Evolutionary conservation across 257 asterid genomes (phyloP), one percentile per base, ranked within the genome.

Genomic region (Nemophila menziesii): DNA sequence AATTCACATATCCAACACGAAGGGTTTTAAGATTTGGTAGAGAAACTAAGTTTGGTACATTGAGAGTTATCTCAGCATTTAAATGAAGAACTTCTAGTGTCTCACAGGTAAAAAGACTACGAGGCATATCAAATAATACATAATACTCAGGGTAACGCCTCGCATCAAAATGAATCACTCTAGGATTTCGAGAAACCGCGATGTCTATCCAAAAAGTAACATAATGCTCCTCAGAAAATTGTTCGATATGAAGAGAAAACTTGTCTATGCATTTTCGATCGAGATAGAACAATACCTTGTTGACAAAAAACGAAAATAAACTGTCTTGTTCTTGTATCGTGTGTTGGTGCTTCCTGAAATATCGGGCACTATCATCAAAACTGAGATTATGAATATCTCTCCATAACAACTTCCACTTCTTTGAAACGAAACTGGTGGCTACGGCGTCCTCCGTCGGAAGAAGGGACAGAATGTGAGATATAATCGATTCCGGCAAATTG

Each of bases 371-470:
- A 33, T 43, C 55, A 37, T 0, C 20, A 14, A 9, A n/a, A n/a
- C n/a, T n/a, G n/a, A n/a, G n/a, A n/a, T n/a, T n/a, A n/a, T n/a
- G n/a, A n/a, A n/a, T n/a, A n/a, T n/a, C n/a, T n/a, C n/a, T n/a
- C n/a, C n/a, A n/a, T n/a, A n/a, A n/a, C n/a, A 19, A 20, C 22
- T 37, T 36, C 55, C 55, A 49, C 12, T 23, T 49, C 22, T 8
- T 22, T 8, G 19, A 50, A 20, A 50, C 3, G 11, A 21, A 19
- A 15, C 38, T 36, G 4, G 39, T 50, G 13, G 22, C 5, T 16
- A 11, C 37, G 16, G 33, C 46, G 8, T 39, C 33, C 11, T 38
- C 18, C 33, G 60, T 51, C 54, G 17, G 44, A 51, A 53, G 68
- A 44, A 47, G 9, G 4, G 17, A 39, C 23, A 42, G 52, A 40